These are phyloP conservation scores for Rhodomyrtus tomentosa DNA, from an alignment of 345 rosid species.

Conservation along the genomic window DNA sequence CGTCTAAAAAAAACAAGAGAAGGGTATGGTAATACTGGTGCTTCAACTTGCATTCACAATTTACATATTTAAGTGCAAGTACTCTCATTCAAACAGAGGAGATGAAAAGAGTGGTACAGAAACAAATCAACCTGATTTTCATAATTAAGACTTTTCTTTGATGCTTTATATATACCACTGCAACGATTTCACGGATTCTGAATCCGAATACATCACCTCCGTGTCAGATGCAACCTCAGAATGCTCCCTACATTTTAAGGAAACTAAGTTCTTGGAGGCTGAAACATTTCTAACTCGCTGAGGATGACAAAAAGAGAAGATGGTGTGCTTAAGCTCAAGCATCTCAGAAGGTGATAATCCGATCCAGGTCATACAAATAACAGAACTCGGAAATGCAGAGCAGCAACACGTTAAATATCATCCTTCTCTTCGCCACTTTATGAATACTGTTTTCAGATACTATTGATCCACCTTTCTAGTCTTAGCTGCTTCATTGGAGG, in stretches of 20 bases:
- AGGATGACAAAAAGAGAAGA: background rate
- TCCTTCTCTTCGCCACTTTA: background rate
- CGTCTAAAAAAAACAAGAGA: background rate
- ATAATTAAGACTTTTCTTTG: background rate
- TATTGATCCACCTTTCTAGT: conserved; percentile 62
- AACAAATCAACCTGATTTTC: background rate
- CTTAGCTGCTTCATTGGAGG: conserved; percentile 87
- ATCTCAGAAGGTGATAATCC: background rate
- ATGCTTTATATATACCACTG: background rate
- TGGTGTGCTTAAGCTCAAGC: background rate
- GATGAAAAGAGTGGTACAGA: background rate
- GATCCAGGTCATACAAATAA: background rate
- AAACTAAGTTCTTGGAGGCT: background rate
- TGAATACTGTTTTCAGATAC: conserved; percentile 5
- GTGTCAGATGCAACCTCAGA: background rate
- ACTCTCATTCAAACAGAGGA: background rate
- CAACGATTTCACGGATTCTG: background rate
- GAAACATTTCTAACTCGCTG: background rate
- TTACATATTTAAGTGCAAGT: background rate
- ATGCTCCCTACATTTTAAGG: background rate
- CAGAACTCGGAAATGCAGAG: background rate
- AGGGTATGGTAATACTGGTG: background rate
- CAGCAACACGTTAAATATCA: background rate
- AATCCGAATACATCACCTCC: background rate
- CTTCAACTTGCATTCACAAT: background rate